Evolutionary conservation across 2,329 filamentous ascomycete species (phyloP), one percentile per base, ranked within the genome.

Genomic region (Epichloe uncinata): DNA sequence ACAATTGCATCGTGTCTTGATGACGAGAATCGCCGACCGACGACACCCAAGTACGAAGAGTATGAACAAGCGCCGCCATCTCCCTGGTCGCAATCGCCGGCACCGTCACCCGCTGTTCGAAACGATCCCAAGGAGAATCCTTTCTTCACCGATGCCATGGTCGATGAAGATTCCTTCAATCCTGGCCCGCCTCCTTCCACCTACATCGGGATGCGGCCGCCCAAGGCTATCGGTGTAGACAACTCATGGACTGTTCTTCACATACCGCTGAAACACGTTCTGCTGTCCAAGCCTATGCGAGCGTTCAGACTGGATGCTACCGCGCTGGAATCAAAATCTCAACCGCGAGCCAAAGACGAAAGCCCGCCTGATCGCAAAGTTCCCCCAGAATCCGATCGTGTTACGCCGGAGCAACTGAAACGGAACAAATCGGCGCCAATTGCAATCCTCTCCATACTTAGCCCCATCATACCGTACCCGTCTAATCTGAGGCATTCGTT

Each of bases 11-110:
- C 58, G 15, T 54, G 56, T 6, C 41, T 67, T 8, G 69, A 77
- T n/a, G 72, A 78, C 12, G 69, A 73, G 30, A 64, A 69, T 3
- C 69, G 71, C 16, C 65, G 69, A 6, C 69, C 70, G 40, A 67
- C 70, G 20, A 78, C 73, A 8, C 79, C 70, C 3, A 73, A 68
- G 50, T 96, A 91, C 59, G 91, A 97, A 65, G 93, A 98, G 62
- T 96, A 91, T 59, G 93, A 98, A 65, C 93, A 97, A 66, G 75
- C 85, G 20, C 87, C 90, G 1, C 84, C 85, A 5, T 97, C 91
- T 2, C 91, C 91, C 1, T 97, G 93, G 93, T 88, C 90, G 20
- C 90, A 96, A 62, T 97, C 91, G 0, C 93, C 93, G 2, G 90
- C 89, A 2, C 90, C 91, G 2, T 97, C 93, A 0, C 93, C 91